Conservation (phyloP, 2,329 filamentous ascomycete species). For the Ascochyta koolunga region DNA sequence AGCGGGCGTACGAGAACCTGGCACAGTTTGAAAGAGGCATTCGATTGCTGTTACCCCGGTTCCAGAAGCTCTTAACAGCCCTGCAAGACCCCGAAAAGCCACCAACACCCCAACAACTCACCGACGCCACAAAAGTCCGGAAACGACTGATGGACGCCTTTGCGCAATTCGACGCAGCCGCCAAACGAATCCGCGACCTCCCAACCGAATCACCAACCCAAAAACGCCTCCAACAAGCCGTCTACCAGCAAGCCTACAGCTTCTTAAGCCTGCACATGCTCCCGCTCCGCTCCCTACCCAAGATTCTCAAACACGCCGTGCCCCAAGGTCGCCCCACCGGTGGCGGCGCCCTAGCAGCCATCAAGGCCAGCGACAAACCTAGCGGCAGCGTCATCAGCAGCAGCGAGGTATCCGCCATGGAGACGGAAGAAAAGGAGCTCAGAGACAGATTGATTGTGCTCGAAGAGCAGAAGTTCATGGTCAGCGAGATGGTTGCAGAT, state of each 20-base stretch:
- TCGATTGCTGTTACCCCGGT: conserved; percentile 77
- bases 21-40: conserved; percentile 89
- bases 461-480: conserved; percentile 90
- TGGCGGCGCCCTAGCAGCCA: conserved; percentile 60
- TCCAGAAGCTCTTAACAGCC: conserved; percentile 75
- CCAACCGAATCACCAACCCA: conserved; percentile 76
- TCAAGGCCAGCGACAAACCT: conserved; percentile 63
- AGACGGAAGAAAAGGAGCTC: conserved; percentile 82
- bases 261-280: conserved; percentile 93
- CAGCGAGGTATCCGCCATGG: conserved; percentile 68
- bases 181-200: conserved; percentile 79
- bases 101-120: conserved; percentile 71
- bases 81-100: conserved; percentile 75
- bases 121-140: conserved; percentile 87
- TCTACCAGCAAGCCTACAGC: conserved; percentile 79
- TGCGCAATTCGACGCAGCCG: conserved; percentile 82
- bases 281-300: conserved; percentile 67
- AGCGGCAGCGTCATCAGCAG: conserved; percentile 62
- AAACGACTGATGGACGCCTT: conserved; percentile 89
- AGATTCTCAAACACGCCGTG: conserved; percentile 61
- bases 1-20: conserved; percentile 82
- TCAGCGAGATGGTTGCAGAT: conserved; percentile 80
- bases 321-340: conserved; percentile 54
- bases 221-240: conserved; percentile 75
- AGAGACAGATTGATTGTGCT: conserved; percentile 81